Evolutionary conservation across 257 asterid genomes (phyloP).

Genomic region (Henckelia pumila): DNA sequence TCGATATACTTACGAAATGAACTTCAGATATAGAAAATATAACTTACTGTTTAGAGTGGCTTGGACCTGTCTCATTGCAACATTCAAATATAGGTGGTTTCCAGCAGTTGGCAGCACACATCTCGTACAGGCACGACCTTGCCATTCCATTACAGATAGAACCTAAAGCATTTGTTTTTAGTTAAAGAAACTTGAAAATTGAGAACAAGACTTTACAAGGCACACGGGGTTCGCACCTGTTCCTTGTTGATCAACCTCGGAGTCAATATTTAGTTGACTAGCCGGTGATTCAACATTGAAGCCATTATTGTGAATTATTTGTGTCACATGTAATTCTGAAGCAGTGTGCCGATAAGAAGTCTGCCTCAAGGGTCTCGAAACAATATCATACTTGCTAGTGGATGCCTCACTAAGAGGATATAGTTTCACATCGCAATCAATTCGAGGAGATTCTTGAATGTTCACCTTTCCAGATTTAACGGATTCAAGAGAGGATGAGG

Average conservation of each 20-base stretch:
- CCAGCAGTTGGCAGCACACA: constrained; percentile 87
- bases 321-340: constrained; percentile 30
- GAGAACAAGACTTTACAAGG: constrained; percentile 18
- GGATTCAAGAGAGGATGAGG: constrained; percentile 34
- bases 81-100: constrained; percentile 77
- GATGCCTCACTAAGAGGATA: constrained; percentile 33
- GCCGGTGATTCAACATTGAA: constrained; percentile 24
- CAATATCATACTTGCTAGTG: constrained; percentile 22
- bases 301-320: constrained; percentile 25
- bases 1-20: neutral
- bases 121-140: constrained; percentile 64
- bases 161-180: constrained; percentile 37
- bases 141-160: constrained; percentile 41
- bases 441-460: constrained; percentile 37
- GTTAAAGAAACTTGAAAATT: constrained; percentile 25
- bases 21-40: neutral
- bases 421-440: constrained; percentile 31
- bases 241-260: constrained; percentile 29
- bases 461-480: constrained; percentile 22
- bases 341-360: constrained; percentile 23
- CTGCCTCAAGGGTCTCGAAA: constrained; percentile 27
- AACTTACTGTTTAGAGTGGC: constrained; percentile 83
- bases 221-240: constrained; percentile 41
- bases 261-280: constrained; percentile 15
- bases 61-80: constrained; percentile 63